Conservation (phyloP, 2,329 filamentous ascomycete genomes). For the Plenodomus lindquistii region DNA sequence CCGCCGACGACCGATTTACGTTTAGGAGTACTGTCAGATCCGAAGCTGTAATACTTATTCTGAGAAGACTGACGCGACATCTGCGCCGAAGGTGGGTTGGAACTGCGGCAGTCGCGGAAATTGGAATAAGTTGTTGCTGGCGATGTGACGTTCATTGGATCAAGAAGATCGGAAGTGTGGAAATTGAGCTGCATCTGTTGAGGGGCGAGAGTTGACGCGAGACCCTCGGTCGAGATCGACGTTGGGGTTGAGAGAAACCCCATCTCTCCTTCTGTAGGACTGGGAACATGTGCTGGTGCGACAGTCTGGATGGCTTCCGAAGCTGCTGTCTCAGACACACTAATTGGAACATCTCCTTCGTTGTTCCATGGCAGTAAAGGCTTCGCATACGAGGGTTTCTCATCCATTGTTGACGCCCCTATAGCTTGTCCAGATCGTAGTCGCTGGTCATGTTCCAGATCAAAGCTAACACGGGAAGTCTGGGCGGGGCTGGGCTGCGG, state of each 20-base stretch:
- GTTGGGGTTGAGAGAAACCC: conserved; percentile 11
- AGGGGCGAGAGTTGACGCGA: conserved; percentile 6
- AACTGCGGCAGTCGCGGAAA: conserved; percentile 18
- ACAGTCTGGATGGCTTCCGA: conserved; percentile 5
- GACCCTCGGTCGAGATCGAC: conserved; percentile 11
- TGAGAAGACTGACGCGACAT: conserved; percentile 37
- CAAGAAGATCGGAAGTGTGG: conserved; percentile 25
- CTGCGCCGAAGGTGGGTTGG: conserved; percentile 22
- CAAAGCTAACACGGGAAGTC: conserved; percentile 29
- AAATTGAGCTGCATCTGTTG: conserved; percentile 30
- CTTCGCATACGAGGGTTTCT: conserved; percentile 20
- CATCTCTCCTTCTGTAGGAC: background rate
- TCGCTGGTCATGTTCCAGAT: conserved; percentile 37
- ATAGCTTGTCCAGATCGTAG: conserved; percentile 32
- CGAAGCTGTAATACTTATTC: conserved; percentile 47
- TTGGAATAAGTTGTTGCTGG: conserved; percentile 27
- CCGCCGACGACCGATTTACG: conserved; percentile 27
- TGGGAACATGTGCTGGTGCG: background rate
- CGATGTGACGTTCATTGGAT: conserved; percentile 23
- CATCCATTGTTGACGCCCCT: conserved; percentile 8
- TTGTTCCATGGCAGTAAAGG: conserved; percentile 25
- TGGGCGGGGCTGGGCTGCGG: conserved; percentile 36
- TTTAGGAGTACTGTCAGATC: conserved; percentile 37
- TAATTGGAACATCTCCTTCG: conserved; percentile 13
- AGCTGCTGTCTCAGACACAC: conserved; percentile 13